Percentiles rank a stretch among this genome's conserved stretches.
Conservation (phyloP, 2,329 filamentous ascomycete genomes). For the Lecanicillium sp. region DNA sequence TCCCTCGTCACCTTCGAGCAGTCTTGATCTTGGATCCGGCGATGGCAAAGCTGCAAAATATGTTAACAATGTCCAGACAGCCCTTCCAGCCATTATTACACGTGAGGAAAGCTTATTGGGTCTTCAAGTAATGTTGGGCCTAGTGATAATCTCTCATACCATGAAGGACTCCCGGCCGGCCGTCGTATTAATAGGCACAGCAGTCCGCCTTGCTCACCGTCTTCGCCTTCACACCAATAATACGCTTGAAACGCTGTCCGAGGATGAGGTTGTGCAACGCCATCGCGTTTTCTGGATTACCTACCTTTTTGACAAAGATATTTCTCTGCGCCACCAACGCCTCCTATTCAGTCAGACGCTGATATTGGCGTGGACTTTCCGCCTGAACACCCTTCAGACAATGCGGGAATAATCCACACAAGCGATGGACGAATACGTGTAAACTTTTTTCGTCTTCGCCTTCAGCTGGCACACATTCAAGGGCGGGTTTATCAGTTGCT, state of each 20-base stretch:
- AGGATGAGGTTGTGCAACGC: slow-evolving; percentile 24
- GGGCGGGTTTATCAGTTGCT: background rate
- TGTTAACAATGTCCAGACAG: slow-evolving; percentile 28
- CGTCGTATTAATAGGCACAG: slow-evolving; percentile 28
- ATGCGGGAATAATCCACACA: slow-evolving; percentile 24
- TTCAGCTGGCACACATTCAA: slow-evolving; percentile 1
- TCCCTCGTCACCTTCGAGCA: slow-evolving; percentile 9
- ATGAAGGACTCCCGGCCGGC: slow-evolving; percentile 27
- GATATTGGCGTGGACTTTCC: slow-evolving; percentile 33
- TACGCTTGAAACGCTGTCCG: slow-evolving; percentile 14
- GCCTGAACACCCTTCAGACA: slow-evolving; percentile 18
- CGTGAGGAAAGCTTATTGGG: slow-evolving; percentile 28
- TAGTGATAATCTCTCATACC: slow-evolving; percentile 29
- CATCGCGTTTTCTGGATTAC: slow-evolving; percentile 32
- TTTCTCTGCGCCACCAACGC: slow-evolving; percentile 27
- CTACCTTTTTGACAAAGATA: slow-evolving; percentile 31
- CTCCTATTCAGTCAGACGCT: slow-evolving; percentile 28
- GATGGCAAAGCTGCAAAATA: slow-evolving; percentile 16
- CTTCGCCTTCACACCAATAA: slow-evolving; percentile 25
- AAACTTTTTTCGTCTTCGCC: slow-evolving; percentile 28
- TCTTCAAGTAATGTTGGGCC: slow-evolving; percentile 28
- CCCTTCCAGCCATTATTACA: slow-evolving; percentile 28
- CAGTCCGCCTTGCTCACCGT: slow-evolving; percentile 28
- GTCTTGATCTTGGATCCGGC: background rate
- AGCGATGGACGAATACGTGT: slow-evolving; percentile 23